Base-by-base conservation (phyloP, 202 grass and related monocot genomes). In the Carex arenaria region DNA sequence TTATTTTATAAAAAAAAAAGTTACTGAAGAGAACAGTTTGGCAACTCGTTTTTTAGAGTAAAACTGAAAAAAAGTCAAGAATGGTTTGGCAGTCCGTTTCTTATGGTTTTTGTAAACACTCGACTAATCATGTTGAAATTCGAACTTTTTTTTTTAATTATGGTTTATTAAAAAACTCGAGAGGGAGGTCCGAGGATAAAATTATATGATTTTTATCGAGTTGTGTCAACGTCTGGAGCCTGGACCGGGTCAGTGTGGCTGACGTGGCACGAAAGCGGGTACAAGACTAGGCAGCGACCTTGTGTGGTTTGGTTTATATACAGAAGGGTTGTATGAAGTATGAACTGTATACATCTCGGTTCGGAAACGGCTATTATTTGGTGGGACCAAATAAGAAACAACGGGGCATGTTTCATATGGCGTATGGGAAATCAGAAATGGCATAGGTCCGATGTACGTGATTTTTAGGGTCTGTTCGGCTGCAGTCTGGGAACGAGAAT, bases 121-220 rank as follows among this genome's bases (percentile, higher is more conserved):
- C n/a, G n/a, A n/a, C n/a, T n/a, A n/a, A n/a, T n/a, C n/a, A n/a
- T n/a, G n/a, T n/a, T n/a, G n/a, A n/a, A n/a, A n/a, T n/a, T n/a
- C n/a, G n/a, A n/a, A n/a, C n/a, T n/a, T n/a, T n/a, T n/a, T n/a
- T n/a, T n/a, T n/a, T n/a, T n/a, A n/a, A n/a, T n/a, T n/a, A n/a
- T n/a, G n/a, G n/a, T n/a, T n/a, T n/a, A n/a, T n/a, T n/a, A n/a
- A n/a, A n/a, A n/a, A n/a, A n/a, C n/a, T n/a, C 53, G 56, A 67
- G 42, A 51, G 76, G 26, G 62, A 19, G n/a, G 40, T 12, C 11
- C 60, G 4, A 18, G 17, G 52, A 54, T 28, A 57, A 61, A 72
- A 70, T 18, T 34, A 72, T 23, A 65, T 66, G 49, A 70, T 45
- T 81, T 86, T 79, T 85, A 69, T 80, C 34, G 79, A 49, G 47